These are phyloP conservation scores for Gossypium stocksii DNA, from an alignment of 345 rosid species.

Conservation along the genomic window DNA sequence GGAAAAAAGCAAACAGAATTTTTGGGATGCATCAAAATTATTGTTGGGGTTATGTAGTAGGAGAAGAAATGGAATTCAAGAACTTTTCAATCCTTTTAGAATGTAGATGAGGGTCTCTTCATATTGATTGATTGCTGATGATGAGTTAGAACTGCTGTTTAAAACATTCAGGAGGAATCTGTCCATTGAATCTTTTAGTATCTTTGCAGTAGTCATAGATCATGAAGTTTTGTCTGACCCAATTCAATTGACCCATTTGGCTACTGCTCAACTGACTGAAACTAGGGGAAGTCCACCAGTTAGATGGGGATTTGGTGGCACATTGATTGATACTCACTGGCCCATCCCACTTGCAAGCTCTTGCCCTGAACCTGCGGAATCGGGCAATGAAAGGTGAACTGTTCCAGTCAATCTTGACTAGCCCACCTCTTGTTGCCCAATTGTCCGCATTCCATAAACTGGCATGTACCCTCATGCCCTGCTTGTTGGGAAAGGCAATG, in stretches of 20 bases:
- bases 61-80: neutral
- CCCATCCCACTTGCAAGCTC: constrained; percentile 68
- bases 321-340: constrained; percentile 43
- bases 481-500: constrained; percentile 64
- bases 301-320: constrained; percentile 25
- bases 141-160: constrained; percentile 45
- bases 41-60: neutral
- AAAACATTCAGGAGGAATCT: constrained; percentile 63
- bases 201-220: constrained; percentile 69
- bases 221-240: constrained; percentile 53
- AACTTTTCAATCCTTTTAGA: neutral
- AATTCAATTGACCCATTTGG: constrained; percentile 40
- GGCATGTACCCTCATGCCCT: constrained; percentile 61
- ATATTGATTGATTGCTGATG: constrained; percentile 3
- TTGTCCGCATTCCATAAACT: constrained; percentile 76
- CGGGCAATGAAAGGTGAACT: constrained; percentile 50
- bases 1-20: neutral
- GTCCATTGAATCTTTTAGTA: constrained; percentile 48
- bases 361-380: constrained; percentile 42
- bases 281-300: constrained; percentile 59
- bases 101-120: neutral
- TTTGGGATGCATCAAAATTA: neutral
- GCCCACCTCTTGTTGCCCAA: constrained; percentile 81
- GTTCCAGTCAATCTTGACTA: constrained; percentile 55
- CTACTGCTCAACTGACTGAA: constrained; percentile 43